Evolutionary conservation across 129 eudicot species (phyloP), one percentile per base, ranked within the genome.

Genomic region (Centrapalus pauciflorus): DNA sequence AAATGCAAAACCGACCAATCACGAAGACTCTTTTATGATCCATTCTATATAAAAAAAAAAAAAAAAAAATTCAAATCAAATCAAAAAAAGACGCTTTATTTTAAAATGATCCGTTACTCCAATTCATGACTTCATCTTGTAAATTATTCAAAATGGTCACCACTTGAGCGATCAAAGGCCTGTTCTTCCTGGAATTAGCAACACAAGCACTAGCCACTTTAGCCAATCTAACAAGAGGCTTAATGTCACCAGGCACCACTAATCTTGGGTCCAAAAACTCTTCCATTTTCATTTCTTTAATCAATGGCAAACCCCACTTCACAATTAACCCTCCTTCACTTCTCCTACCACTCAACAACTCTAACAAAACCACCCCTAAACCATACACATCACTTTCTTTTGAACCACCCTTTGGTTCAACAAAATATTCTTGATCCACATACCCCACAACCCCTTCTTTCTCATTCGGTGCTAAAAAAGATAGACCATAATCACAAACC

Each of bases 361-460:
- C 98, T 75, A 92, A 78, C 82, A 92, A 66, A 71, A 92, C 87
- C 17, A 88, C 87, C 66, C 98, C 98, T 64, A 92, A 72, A 56
- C 98, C 98, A 73, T 81, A 92, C 48, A 92, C 98, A 75, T 88
- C 98, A 74, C 95, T 70, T 66, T 92, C 98, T 63, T 85, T 92
- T 0, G 90, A 83, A 75, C 55, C 82, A 33, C 90, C 84, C 13
- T 40, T 76, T 40, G 69, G 80, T 10, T 76, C 90, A 9, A 60
- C 33, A 95, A 90, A 87, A 83, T 81, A 91, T 77, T 85, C 96
- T n/a, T 82, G 84, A 66, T 85, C 98, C 5, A 92, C 96, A 33
- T 92, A 85, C 40, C 98, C 98, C 70, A 71, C 49, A 0, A 85
- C 34, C n/a, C 96, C 90, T 50, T 62, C 74, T 80, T 66, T 83